Evolutionary conservation across 2,329 filamentous ascomycete genomes (phyloP).

Genomic region (Arachnopeziza araneosa): DNA sequence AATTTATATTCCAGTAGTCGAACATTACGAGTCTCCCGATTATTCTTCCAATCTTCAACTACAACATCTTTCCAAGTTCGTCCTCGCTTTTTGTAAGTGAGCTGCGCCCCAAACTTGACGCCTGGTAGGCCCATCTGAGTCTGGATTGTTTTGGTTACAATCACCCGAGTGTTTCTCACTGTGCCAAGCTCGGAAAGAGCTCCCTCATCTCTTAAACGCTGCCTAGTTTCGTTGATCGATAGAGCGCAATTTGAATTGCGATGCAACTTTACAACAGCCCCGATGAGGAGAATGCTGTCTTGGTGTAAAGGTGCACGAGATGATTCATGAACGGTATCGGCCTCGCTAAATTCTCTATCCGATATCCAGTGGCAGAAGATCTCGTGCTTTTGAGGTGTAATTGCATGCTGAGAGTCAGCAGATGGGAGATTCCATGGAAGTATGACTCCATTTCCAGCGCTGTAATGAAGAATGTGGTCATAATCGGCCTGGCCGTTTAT

Average conservation of each 20-base stretch:
- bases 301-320: background rate
- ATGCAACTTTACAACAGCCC: constrained; percentile 3
- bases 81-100: constrained; percentile 4
- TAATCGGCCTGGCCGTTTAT: background rate
- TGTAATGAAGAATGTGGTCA: constrained; percentile 6
- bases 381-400: constrained; percentile 5
- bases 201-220: constrained; percentile 4
- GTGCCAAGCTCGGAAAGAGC: constrained; percentile 7
- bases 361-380: constrained; percentile 13
- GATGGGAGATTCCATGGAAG: constrained; percentile 6
- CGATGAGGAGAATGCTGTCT: constrained; percentile 10
- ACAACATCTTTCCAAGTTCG: constrained; percentile 3
- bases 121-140: background rate
- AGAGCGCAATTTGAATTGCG: constrained; percentile 2
- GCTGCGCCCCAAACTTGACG: background rate
- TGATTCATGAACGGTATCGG: background rate
- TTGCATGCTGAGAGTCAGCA: background rate
- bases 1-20: constrained; percentile 4
- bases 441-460: constrained; percentile 11
- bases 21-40: background rate
- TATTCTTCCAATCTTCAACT: constrained; percentile 9
- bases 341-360: background rate
- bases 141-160: background rate
- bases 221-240: background rate
- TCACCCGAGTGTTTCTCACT: background rate